phyloP scores from a whole-genome alignment of 345 rosid species.

The Brassica incana region DNA sequence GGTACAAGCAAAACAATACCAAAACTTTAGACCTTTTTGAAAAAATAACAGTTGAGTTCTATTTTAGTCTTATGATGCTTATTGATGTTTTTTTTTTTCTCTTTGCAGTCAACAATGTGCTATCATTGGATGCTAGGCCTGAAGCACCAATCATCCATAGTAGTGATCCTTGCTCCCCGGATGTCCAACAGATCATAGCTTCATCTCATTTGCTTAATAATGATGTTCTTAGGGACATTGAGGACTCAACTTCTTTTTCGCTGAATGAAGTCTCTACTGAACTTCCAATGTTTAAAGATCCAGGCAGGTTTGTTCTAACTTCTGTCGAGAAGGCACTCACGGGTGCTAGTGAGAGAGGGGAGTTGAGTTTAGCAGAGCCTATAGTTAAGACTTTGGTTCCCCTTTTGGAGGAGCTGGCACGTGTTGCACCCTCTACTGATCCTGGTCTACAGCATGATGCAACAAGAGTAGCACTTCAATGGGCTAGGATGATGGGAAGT shows the following conservation, averaged over 20 bases:
- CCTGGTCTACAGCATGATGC: slow-evolving; percentile 13
- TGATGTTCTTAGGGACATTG: slow-evolving; percentile 18
- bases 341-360: slow-evolving; percentile 22
- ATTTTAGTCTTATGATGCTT: background rate
- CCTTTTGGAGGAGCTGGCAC: slow-evolving; percentile 24
- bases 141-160: slow-evolving; percentile 12
- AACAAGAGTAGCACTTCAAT: slow-evolving; percentile 21
- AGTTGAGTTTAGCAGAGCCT: slow-evolving; percentile 23
- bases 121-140: slow-evolving; percentile 5
- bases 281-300: slow-evolving; percentile 2
- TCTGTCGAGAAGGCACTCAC: slow-evolving; percentile 11
- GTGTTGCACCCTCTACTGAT: slow-evolving; percentile 1
- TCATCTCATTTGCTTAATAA: slow-evolving; percentile 14
- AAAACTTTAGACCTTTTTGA: background rate
- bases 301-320: slow-evolving; percentile 16
- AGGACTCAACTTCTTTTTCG: slow-evolving; percentile 14
- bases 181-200: slow-evolving; percentile 12
- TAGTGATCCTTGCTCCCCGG: background rate
- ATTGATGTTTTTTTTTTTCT: background rate
- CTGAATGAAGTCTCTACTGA: slow-evolving; percentile 18
- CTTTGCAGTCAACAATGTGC: slow-evolving; percentile 14
- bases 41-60: slow-evolving; percentile 1
- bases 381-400: slow-evolving; percentile 6
- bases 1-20: background rate
- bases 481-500: slow-evolving; percentile 16